Conservation (phyloP, 2,329 filamentous ascomycete species). For the Talaromyces amestolkiae region DNA sequence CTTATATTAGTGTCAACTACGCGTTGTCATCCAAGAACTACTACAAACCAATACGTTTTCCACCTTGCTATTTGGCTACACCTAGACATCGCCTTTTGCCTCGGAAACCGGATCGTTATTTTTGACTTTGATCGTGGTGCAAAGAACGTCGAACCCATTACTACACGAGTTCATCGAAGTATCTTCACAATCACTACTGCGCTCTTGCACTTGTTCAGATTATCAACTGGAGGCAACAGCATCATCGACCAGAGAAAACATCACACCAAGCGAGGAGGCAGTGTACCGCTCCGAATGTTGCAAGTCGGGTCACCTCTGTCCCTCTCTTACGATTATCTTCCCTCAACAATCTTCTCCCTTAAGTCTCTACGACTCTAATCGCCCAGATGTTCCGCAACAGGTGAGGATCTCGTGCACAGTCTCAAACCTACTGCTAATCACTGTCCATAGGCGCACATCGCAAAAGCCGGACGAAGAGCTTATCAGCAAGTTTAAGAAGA, state of each 20-base stretch:
- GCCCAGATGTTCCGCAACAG: slow-evolving; percentile 49
- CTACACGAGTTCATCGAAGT: background rate
- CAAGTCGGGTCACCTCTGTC: slow-evolving; percentile 20
- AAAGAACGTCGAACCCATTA: background rate
- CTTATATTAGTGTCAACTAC: slow-evolving; percentile 9
- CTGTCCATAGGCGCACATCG: slow-evolving; percentile 61
- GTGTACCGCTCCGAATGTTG: slow-evolving; percentile 19
- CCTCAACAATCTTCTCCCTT: slow-evolving; percentile 16
- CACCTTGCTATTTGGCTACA: background rate
- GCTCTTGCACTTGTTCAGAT: background rate
- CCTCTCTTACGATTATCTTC: slow-evolving; percentile 18
- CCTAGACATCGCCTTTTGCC: background rate
- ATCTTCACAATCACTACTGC: background rate
- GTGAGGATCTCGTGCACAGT: slow-evolving; percentile 34
- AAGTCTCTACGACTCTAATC: slow-evolving; percentile 16
- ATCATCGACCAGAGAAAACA: background rate
- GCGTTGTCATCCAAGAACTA: background rate
- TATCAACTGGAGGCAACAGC: background rate
- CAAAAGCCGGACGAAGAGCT: slow-evolving; percentile 85
- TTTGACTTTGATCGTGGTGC: background rate
- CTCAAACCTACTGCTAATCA: background rate
- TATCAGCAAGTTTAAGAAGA: slow-evolving; percentile 77
- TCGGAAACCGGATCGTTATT: background rate
- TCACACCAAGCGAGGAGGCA: background rate
- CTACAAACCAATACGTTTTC: background rate